Evolutionary conservation across 805 yeast species (phyloP), one percentile per base, ranked within the genome.

Genomic region (Metschnikowia matae): DNA sequence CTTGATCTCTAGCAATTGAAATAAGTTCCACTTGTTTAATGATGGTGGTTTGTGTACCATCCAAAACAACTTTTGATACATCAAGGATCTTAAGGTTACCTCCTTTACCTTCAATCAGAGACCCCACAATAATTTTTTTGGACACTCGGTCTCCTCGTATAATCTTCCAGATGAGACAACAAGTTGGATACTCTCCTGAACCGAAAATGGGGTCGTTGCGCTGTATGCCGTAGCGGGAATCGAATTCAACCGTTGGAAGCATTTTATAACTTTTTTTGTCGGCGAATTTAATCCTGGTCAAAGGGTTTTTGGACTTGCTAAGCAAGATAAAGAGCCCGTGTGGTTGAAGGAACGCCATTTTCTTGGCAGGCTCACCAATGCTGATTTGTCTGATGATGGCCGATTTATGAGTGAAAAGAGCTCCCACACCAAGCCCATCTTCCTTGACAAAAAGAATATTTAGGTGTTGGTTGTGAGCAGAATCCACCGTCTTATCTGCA

Each of bases 61-160:
- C 50, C 11, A 52, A 20, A 29, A 51, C 53, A 2, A 49, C 17
- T 46, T 63, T 66, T 6, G 54, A 36, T 6, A 73, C 50, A 49
- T 73, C 76, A 15, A 73, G 49, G 14, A 73, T 66, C 48, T 69
- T 72, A 45, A 73, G 63, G 1, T 64, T 49, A 1, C 78, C 41
- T 3, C 18, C 77, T 6, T 40, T 41, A 8, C 55, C 58, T 3
- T 38, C 15, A 1, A 54, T 48, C 20, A 40, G 47, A 6, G 67
- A 56, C 1, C 74, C 74, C 32, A 70, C 52, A n/a, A 73, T 57
- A 5, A 73, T 51, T 48, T 73, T 73, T 50, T 70, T 71, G 10
- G 77, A 65, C 3, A 59, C 55, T 17, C 65, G 55, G 5, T 64
- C 68, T 11, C 59, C 57, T 29, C 74, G 58, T 13, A 55, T 50